Percentiles rank a stretch among this genome's conserved stretches.
These are phyloP conservation scores for Termitomyces titanicus DNA, from an alignment of 768 basidiomycete species.

Conservation along the genomic window DNA sequence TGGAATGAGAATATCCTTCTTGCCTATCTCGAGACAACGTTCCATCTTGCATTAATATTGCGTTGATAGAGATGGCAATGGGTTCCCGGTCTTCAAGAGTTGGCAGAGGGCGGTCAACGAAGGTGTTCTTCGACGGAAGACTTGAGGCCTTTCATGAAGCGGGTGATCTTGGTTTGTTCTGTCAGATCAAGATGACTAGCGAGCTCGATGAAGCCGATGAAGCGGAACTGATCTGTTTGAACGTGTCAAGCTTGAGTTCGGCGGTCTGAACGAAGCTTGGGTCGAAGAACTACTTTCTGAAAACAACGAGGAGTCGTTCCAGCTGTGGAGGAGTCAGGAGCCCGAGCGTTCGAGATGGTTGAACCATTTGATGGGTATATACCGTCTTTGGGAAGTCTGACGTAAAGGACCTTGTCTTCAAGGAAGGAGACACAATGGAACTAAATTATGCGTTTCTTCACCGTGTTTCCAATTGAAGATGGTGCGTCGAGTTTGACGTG, in stretches of 20 bases:
- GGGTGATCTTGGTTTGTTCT: constrained; percentile 28
- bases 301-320: constrained; percentile 17
- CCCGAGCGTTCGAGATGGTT: neutral
- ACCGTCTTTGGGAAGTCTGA: neutral
- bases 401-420: neutral
- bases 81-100: too few species aligned
- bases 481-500: neutral
- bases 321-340: constrained; percentile 21
- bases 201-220: constrained; percentile 12
- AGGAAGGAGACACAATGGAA: neutral
- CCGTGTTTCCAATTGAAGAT: neutral
- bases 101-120: too few species aligned
- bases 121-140: constrained; percentile 8
- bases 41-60: too few species aligned
- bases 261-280: constrained; percentile 22
- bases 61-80: too few species aligned
- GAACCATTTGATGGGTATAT: neutral
- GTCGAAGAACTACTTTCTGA: constrained; percentile 26
- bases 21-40: too few species aligned
- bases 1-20: too few species aligned
- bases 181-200: constrained; percentile 23
- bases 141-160: constrained; percentile 3
- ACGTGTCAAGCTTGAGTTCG: constrained; percentile 10
- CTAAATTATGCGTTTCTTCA: neutral
- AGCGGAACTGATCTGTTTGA: constrained; percentile 1